Base-by-base conservation (phyloP, 2,329 filamentous ascomycete genomes). In the Pseudogymnoascus sp. region DNA sequence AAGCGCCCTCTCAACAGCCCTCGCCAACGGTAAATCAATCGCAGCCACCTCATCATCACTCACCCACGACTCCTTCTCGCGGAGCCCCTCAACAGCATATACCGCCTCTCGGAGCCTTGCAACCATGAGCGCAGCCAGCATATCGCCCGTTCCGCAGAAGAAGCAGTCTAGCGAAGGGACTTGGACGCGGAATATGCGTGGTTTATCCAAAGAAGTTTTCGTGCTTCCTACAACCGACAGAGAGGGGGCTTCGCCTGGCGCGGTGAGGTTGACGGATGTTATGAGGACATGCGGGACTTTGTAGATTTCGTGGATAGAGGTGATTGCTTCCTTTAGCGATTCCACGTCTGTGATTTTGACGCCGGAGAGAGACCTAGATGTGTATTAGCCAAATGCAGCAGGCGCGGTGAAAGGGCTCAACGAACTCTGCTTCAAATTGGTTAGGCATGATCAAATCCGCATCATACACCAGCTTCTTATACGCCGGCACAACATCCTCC, bases 81-180 rank as follows among this genome's bases (percentile, higher is more conserved):
- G 74, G 3, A 96, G 76, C 2, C 72, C 73, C 16, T 71, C 66
- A 1, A 62, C 77, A 2, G 75, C 76, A 61, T 78, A 75, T 1
- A 91, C 88, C 26, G 91, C 92, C 78, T 97, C 91, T 63, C 93
- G 87, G 71, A 99, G 85, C 31, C 93, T 86, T 41, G 90, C 90
- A 1, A 96, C 86, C 72, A 91, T 92, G 52, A 99, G 81, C 6
- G 93, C 93, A 31, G 92, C 93, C 72, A 99, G 97, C 93, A 99
- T 97, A 78, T 99, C 94, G 55, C 94, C 94, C 0, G 95, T 97
- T 41, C 94, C 94, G 69, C 89, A 92, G 76, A 97, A 99, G 80
- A 94, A 96, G 76, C 92, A 90, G 72, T 96, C 90, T 64, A 97
- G 87, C 29, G 88, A 84, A 0, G 93, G 92, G 63, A 97, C 91